Conservation (phyloP, 306 rosid genomes). For the Vigna unguiculata region DNA sequence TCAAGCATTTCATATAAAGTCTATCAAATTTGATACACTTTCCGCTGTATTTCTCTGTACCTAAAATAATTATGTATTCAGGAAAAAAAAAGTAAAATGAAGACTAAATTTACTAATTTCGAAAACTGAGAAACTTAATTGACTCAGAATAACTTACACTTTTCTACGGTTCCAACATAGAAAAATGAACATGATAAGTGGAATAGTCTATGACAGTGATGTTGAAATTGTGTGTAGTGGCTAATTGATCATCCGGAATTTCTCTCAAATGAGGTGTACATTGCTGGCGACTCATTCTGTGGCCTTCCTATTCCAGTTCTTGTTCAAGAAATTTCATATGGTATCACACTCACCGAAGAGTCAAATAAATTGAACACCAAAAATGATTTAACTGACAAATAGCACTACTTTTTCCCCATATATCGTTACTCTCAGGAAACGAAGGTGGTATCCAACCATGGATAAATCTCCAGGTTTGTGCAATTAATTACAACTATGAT, state of each 20-base stretch:
- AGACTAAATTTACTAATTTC: no score
- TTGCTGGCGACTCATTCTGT: conserved; percentile 61
- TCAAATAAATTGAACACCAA: background rate
- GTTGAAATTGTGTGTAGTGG: conserved; percentile 58
- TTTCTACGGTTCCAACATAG: background rate
- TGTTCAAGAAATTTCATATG: conserved; percentile 50
- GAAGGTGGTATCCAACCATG: conserved; percentile 46
- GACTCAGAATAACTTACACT: no score
- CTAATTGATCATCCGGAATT: conserved; percentile 60
- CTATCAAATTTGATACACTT: no score
- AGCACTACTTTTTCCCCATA: background rate
- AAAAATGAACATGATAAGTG: background rate
- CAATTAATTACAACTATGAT: background rate
- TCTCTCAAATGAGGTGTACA: conserved; percentile 48
- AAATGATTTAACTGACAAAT: background rate
- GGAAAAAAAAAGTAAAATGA: no score
- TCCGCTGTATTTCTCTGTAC: no score
- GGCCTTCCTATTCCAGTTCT: conserved; percentile 56
- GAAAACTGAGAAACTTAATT: no score
- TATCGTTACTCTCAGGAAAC: background rate
- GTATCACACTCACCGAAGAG: conserved; percentile 35
- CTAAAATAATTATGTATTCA: no score
- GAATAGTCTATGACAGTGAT: background rate
- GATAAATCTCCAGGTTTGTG: conserved; percentile 43
- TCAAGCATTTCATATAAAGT: background rate